Evolutionary conservation across 352 stramenopile species (phyloP).

Genomic region (Stramenopiles sp.): DNA sequence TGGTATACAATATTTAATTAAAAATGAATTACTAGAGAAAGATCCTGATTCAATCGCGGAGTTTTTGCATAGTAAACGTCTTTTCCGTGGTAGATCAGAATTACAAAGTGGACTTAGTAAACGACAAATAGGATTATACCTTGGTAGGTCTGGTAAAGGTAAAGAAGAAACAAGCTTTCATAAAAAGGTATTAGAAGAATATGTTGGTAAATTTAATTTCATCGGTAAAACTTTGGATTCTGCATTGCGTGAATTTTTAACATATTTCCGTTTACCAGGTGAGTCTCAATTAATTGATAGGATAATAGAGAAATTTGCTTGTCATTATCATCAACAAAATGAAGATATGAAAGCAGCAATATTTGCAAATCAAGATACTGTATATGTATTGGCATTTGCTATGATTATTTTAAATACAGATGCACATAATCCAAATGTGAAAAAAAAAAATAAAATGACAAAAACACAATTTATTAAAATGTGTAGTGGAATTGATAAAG

Average conservation of each 20-base stretch:
- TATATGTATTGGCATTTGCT: neutral
- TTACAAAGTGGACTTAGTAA: neutral
- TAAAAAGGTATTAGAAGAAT: neutral
- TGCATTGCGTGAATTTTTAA: neutral
- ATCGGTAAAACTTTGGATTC: neutral
- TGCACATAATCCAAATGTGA: neutral
- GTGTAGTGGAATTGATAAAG: neutral
- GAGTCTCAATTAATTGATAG: neutral
- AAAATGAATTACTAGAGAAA: neutral
- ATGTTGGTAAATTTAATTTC: neutral
- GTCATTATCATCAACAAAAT: neutral
- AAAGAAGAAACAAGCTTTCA: neutral
- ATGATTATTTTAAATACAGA: neutral
- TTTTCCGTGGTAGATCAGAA: neutral
- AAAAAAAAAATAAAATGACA: neutral
- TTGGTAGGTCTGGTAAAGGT: neutral
- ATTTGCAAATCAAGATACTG: neutral
- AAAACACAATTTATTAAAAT: neutral
- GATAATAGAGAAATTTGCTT: neutral
- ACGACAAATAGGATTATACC: neutral
- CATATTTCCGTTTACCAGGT: neutral
- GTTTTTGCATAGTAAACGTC: neutral
- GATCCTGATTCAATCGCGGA: neutral
- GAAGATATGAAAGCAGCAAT: too few relatives aligned
- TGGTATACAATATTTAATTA: neutral